phyloP scores from a whole-genome alignment of 2,329 filamentous ascomycete genomes.

The Hypomyces rosellus region DNA sequence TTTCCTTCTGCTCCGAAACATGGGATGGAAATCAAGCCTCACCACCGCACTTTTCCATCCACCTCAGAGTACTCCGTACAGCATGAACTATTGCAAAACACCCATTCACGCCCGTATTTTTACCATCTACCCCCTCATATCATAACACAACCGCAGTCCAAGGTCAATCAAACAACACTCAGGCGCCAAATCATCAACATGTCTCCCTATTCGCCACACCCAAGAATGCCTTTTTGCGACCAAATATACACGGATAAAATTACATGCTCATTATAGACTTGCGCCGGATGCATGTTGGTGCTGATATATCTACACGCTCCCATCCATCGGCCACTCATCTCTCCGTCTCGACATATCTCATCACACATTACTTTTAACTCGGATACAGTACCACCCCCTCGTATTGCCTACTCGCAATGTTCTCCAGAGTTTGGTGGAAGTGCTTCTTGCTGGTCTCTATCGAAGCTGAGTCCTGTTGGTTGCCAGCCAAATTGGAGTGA shows the following conservation, averaged over 20 bases:
- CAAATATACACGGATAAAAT: conserved; percentile 4
- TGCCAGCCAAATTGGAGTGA: conserved; percentile 87
- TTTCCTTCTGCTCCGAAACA: too few relatives aligned
- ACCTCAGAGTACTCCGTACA: too few relatives aligned
- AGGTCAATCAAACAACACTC: neutral
- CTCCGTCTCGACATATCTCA: neutral
- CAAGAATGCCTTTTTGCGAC: neutral
- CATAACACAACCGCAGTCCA: too few relatives aligned
- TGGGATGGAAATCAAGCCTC: too few relatives aligned
- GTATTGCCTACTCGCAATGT: conserved; percentile 85
- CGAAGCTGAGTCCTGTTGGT: conserved; percentile 71
- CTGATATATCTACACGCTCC: conserved; percentile 8
- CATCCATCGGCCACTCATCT: conserved; percentile 1
- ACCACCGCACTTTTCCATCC: too few relatives aligned
- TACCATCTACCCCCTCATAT: too few relatives aligned
- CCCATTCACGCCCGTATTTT: too few relatives aligned
- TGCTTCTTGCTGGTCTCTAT: conserved; percentile 89
- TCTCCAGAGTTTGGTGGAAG: conserved; percentile 90
- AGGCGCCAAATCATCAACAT: neutral
- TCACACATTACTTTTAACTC: conserved; percentile 24
- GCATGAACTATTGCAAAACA: too few relatives aligned
- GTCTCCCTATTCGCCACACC: neutral
- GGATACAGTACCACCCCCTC: conserved; percentile 78
- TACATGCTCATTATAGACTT: conserved; percentile 10
- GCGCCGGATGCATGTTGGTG: conserved; percentile 5